Evolutionary conservation across 352 stramenopile genomes (phyloP), one percentile per base, ranked within the genome.

Genomic region (Pythium pectinolyticum): DNA sequence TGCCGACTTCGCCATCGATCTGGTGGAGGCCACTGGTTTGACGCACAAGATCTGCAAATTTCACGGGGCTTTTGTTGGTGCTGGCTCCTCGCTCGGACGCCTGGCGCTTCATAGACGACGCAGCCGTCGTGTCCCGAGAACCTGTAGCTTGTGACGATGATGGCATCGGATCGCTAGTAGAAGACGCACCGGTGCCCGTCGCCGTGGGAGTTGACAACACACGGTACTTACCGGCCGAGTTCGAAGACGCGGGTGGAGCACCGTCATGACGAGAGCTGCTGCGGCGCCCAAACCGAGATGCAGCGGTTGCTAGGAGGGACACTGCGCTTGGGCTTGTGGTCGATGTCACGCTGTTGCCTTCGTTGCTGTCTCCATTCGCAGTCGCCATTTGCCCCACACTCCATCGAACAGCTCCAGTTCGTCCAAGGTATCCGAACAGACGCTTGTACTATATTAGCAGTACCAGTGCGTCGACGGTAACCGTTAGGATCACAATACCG

Each of bases 251-350:
- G 25, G 40, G 28, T 20, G 28, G 40, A 30, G 20, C 2, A 6
- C n/a, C 17, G 20, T 48, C 40, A 12, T 17, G 40, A 30, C 40
- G 40, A 4, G 40, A 48, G 40, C 40, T 48, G 40, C 40, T 15
- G 7, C 17, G 40, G 14, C 53, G 43, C 5, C 53, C 7, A 30
- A 68, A 68, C 40, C 48, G 56, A 30, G 27, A 8, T 2, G 54
- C 61, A 7, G 61, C 61, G 9, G 61, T 37, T 10, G 61, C 31
- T 37, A 68, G 48, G 22, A 68, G 46, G 7, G 61, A 68, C 1
- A 31, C 15, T 15, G 35, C 27, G 34, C 24, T 51, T 8, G 37
- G 2, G n/a, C n/a, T n/a, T n/a, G n/a, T n/a, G n/a, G n/a, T n/a
- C n/a, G n/a, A n/a, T 11, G 32, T 31, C 14, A 48, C 14, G n/a